phyloP scores from a whole-genome alignment of 805 yeast species.

The Clavispora vitiphila region DNA sequence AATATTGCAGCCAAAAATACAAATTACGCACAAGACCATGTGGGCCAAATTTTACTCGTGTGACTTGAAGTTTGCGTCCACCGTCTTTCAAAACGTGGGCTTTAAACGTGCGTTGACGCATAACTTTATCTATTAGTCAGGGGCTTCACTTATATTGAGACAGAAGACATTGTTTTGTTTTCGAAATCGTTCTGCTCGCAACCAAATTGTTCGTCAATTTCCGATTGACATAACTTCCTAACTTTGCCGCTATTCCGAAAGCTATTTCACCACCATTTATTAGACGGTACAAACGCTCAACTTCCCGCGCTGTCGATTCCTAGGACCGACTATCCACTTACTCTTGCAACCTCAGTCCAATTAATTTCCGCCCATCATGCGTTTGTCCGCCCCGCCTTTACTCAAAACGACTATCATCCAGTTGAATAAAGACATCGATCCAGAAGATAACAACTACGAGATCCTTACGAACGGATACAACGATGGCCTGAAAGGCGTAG shows the following conservation, averaged over 20 bases:
- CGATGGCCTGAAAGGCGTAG: not conserved
- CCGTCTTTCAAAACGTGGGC: not conserved
- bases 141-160: not conserved
- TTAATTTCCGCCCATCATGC: conserved; percentile 5
- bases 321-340: too few relatives aligned
- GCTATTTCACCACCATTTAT: too few relatives aligned
- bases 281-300: too few relatives aligned
- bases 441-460: conserved; percentile 38
- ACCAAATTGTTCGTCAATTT: too few relatives aligned
- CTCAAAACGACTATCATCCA: conserved; percentile 43
- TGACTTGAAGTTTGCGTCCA: not conserved
- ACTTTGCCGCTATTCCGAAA: too few relatives aligned
- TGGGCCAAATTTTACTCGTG: not conserved
- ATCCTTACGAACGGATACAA: conserved; percentile 36
- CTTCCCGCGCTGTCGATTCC: too few relatives aligned
- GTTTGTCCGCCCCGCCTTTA: conserved; percentile 36
- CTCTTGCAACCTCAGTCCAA: too few relatives aligned
- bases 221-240: too few relatives aligned
- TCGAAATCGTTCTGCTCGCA: not conserved
- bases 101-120: not conserved
- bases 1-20: conserved; percentile 1
- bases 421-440: conserved; percentile 38
- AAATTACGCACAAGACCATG: conserved; percentile 2
- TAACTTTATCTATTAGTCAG: not conserved
- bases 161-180: not conserved